Evolutionary conservation across 768 basidiomycete species (phyloP).

Genomic region (Pleurotus tuoliensis): DNA sequence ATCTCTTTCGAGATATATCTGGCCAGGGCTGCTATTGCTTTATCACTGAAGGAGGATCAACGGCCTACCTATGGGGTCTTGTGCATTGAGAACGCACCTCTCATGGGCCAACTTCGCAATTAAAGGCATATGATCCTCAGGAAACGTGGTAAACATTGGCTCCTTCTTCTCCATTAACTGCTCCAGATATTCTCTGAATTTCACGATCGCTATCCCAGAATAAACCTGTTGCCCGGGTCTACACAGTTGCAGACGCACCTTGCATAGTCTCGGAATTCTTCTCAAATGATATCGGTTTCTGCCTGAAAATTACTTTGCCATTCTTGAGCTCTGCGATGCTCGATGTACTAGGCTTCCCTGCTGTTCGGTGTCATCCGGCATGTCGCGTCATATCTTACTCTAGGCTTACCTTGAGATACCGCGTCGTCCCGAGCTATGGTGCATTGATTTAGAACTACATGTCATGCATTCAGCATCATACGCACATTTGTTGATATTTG

Average conservation of each 20-base stretch:
- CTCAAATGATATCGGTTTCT: constrained; percentile 71
- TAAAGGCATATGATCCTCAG: constrained; percentile 67
- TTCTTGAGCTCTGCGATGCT: constrained; percentile 65
- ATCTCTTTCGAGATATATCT: constrained; percentile 71
- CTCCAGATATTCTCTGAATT: constrained; percentile 71
- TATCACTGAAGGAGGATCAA: constrained; percentile 52
- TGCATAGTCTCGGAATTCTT: constrained; percentile 80
- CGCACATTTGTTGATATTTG: constrained; percentile 32
- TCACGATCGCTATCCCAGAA: constrained; percentile 57
- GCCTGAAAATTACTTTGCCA: constrained; percentile 72
- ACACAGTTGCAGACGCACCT: constrained; percentile 40
- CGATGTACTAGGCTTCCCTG: constrained; percentile 36
- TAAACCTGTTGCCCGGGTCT: constrained; percentile 6
- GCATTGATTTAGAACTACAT: background rate
- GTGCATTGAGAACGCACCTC: constrained; percentile 46
- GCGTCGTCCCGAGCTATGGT: constrained; percentile 28
- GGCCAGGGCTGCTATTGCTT: constrained; percentile 54
- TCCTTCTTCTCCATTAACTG: constrained; percentile 42
- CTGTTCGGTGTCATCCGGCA: constrained; percentile 24
- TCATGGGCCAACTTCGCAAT: constrained; percentile 84
- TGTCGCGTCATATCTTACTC: background rate
- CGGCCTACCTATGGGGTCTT: background rate
- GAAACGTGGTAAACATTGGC: constrained; percentile 52
- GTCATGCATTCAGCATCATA: background rate
- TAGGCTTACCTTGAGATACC: constrained; percentile 10